A percentile compares a stretch with the other conserved stretches of the same genome.
Evolutionary conservation across 2,329 filamentous ascomycete genomes (phyloP).

Genomic region (Fusarium liriodendri): DNA sequence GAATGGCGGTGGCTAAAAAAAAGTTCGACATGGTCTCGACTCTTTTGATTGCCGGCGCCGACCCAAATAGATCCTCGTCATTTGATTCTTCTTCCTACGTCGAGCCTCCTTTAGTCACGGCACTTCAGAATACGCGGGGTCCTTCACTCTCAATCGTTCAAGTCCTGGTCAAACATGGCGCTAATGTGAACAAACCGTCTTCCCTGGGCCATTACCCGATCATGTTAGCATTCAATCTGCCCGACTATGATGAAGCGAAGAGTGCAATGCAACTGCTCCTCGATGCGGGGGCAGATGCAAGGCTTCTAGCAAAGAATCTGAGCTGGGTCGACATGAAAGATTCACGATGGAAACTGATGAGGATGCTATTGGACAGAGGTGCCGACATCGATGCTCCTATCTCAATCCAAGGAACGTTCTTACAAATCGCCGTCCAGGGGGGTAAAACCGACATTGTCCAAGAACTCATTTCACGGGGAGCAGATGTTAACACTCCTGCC

Average conservation of each 20-base stretch:
- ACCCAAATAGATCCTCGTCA: background rate
- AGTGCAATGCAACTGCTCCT: background rate
- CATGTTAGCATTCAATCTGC: background rate
- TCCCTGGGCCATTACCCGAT: background rate
- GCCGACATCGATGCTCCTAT: background rate
- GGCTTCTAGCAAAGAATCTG: background rate
- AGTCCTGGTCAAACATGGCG: background rate
- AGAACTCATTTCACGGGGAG: background rate
- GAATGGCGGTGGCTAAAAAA: background rate
- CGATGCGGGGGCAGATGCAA: background rate
- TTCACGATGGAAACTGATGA: background rate
- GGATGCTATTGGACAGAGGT: background rate
- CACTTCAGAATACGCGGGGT: rapidly evolving
- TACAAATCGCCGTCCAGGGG: background rate
- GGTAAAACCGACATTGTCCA: background rate
- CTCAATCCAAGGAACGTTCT: background rate
- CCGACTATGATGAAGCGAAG: background rate
- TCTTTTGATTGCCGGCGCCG: background rate
- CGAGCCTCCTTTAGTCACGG: background rate
- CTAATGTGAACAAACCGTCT: background rate
- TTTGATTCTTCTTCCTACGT: rapidly evolving
- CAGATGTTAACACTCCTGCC: background rate
- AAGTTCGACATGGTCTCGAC: background rate
- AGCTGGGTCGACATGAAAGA: background rate
- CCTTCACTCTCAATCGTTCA: background rate